Conservation (phyloP, 768 basidiomycete species). For the Mycena polygramma region DNA sequence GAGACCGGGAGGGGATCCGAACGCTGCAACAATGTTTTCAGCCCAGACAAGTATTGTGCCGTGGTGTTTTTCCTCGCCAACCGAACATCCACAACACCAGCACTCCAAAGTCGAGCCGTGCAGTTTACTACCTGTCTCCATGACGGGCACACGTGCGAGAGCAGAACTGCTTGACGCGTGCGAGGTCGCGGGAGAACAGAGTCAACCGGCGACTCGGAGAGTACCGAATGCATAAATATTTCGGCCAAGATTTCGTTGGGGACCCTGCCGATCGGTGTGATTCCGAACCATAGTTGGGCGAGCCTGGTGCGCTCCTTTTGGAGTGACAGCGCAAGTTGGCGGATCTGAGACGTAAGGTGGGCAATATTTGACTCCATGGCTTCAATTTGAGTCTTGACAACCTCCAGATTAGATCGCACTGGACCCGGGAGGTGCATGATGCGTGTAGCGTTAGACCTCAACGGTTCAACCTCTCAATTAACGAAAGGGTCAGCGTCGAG, state of each 20-base stretch:
- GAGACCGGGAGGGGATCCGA: conserved; percentile 15
- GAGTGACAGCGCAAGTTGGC: neutral
- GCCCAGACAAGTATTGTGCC: neutral
- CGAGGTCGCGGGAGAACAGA: neutral
- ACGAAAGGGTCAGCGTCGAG: no score
- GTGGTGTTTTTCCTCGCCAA: neutral
- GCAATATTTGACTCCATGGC: conserved; percentile 7
- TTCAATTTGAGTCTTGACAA: neutral
- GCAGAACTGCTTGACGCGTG: neutral
- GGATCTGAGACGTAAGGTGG: neutral
- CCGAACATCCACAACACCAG: neutral
- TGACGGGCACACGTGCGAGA: conserved; percentile 8
- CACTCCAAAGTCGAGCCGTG: conserved; percentile 10
- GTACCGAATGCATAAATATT: conserved; percentile 2
- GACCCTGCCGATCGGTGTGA: conserved; percentile 8
- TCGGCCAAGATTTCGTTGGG: conserved; percentile 13
- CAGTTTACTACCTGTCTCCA: conserved; percentile 14
- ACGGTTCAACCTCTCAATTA: no score
- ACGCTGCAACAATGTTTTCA: neutral
- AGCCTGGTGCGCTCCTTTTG: conserved; percentile 13
- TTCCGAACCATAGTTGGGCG: neutral
- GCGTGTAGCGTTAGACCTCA: no score
- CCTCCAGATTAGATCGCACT: neutral
- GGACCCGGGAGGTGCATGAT: neutral
- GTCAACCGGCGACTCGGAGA: neutral